phyloP scores from a whole-genome alignment of 2,329 filamentous ascomycete genomes.

The Knufia fluminis region DNA sequence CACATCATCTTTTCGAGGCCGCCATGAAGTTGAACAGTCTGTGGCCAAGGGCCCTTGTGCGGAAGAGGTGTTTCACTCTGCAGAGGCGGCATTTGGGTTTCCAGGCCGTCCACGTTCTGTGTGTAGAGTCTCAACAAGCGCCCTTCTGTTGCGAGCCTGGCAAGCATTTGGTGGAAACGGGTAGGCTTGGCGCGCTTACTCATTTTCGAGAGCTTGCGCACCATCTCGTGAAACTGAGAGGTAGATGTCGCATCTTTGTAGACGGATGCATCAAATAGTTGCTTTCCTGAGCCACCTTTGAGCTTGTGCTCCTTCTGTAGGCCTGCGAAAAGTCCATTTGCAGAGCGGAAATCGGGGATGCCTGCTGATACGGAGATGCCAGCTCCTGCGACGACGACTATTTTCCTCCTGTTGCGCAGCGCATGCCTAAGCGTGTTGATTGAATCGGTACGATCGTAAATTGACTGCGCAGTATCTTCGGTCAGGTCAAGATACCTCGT shows the following conservation, averaged over 20 bases:
- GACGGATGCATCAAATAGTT: slow-evolving; percentile 93
- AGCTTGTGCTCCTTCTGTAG: slow-evolving; percentile 80
- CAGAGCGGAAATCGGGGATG: slow-evolving; percentile 93
- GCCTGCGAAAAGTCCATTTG: slow-evolving; percentile 77
- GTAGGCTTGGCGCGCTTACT: slow-evolving; percentile 72
- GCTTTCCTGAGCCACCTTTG: slow-evolving; percentile 76
- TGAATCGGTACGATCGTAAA: slow-evolving; percentile 47
- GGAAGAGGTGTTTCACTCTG: slow-evolving; percentile 72
- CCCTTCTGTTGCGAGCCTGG: slow-evolving; percentile 77
- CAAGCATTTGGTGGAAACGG: slow-evolving; percentile 84
- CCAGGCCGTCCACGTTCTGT: slow-evolving; percentile 94
- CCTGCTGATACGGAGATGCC: slow-evolving; percentile 96
- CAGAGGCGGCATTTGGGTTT: slow-evolving; percentile 72
- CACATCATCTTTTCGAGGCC: slow-evolving; percentile 95
- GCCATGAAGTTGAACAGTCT: slow-evolving; percentile 86
- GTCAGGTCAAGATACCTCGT: slow-evolving; percentile 73
- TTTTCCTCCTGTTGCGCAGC: slow-evolving; percentile 83
- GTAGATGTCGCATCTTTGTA: slow-evolving; percentile 88
- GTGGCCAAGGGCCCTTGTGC: slow-evolving; percentile 82
- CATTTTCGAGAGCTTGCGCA: slow-evolving; percentile 73
- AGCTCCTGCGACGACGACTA: slow-evolving; percentile 90
- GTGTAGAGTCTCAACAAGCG: slow-evolving; percentile 85
- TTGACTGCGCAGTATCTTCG: slow-evolving; percentile 25
- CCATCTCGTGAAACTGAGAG: slow-evolving; percentile 90
- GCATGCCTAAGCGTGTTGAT: slow-evolving; percentile 64